Base-by-base conservation (phyloP, 1,139 yeast genomes). In the Diutina neorugosa region DNA sequence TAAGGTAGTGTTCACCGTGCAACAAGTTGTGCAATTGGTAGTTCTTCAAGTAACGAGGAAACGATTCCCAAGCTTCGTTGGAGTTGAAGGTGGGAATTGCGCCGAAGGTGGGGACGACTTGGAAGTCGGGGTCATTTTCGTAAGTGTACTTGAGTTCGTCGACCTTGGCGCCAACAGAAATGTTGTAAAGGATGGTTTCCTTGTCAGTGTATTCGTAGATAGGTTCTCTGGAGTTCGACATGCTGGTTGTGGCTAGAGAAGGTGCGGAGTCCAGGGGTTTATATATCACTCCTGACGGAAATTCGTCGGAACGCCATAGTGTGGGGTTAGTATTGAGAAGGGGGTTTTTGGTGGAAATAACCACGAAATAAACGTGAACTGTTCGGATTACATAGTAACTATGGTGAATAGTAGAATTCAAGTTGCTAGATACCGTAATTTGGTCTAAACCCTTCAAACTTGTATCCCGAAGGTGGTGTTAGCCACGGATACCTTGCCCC, bases 1-100 rank as follows among this genome's bases (percentile, higher is more conserved):
- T 91, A 61, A 91, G 75, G 69, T 86, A 93, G 68, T 93, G 98
- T 71, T 93, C 98, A 58, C 98, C 98, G 66, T 93, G 98, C 62
- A 93, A 77, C 65, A 93, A 77, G 70, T 84, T 77, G 82, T 86
- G 81, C 60, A 95, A 96, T 71, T 88, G 87, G 76, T 88, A 91
- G 70, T 88, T 84, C 59, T 84, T 86, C 62, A 88, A 82, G 54
- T 84, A 70, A 55, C 73, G 73, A 56, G 77, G 71, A 65, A 81
- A 78, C 44, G 82, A 76, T 55, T 78, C 67, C 56, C 75, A 76
- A 53, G 81, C 73, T 55, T 74, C 72, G 53, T 75, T 74, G 37
- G 80, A 77, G 63, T 78, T 72, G 68, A 74, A 74, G 41, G 79
- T 69, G 51, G 96, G 94, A 63, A 91, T 82, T 57, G 90, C 96